Percentiles rank a stretch among this genome's conserved stretches.
Evolutionary conservation across 2,329 filamentous ascomycete species (phyloP).

Genomic region (Fusarium sp.): DNA sequence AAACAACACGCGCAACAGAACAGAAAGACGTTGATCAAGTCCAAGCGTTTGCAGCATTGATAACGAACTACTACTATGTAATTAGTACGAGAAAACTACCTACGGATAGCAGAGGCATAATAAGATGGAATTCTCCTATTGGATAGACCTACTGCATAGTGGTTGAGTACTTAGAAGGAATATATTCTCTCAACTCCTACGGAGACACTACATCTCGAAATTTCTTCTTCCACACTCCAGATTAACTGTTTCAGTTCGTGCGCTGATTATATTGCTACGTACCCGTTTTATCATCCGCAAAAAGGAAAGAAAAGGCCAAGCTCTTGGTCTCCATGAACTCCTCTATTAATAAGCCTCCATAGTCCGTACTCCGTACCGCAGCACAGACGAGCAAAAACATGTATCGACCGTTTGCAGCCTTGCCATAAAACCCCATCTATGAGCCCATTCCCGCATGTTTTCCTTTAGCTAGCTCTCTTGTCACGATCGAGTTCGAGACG

Average conservation of each 20-base stretch:
- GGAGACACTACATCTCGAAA: background rate
- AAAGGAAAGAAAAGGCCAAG: constrained; percentile 14
- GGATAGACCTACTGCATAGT: background rate
- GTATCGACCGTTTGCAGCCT: constrained; percentile 18
- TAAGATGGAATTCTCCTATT: no score
- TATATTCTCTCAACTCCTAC: background rate
- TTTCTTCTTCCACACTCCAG: background rate
- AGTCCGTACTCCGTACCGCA: background rate
- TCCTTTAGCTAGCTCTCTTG: constrained; percentile 10
- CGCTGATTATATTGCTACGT: background rate
- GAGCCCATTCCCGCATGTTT: constrained; percentile 21
- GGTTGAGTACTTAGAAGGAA: background rate
- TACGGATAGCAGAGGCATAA: background rate
- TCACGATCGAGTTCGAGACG: constrained; percentile 19
- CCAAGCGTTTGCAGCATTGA: constrained; percentile 15
- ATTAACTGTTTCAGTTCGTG: background rate
- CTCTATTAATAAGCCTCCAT: constrained; percentile 4
- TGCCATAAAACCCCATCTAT: constrained; percentile 21
- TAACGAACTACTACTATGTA: background rate
- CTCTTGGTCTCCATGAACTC: constrained; percentile 24
- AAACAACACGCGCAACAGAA: constrained; percentile 27
- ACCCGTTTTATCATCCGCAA: background rate
- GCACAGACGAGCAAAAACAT: background rate
- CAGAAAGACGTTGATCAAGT: constrained; percentile 13
- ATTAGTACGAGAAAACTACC: background rate